Percentiles rank a stretch among this genome's conserved stretches.
Evolutionary conservation across 805 yeast genomes (phyloP).

Genomic region (Saturnispora besseyi): DNA sequence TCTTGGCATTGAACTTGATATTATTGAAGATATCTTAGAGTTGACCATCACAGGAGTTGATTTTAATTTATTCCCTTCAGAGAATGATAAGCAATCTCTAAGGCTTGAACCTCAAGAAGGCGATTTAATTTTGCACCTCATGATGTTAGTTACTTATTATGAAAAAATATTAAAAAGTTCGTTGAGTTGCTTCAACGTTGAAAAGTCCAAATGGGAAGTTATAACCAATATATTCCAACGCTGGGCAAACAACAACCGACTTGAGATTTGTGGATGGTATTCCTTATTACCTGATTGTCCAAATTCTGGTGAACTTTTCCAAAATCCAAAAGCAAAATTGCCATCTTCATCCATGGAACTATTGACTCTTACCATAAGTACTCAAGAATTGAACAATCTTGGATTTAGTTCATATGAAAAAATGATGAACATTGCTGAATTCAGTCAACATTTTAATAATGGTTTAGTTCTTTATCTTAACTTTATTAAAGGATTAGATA

Average conservation of each 20-base stretch:
- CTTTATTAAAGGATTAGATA: constrained; percentile 16
- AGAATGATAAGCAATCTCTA: constrained; percentile 8
- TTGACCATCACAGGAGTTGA: constrained; percentile 1
- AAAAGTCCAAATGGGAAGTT: constrained; percentile 14
- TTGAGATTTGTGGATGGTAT: constrained; percentile 1
- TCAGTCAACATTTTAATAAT: constrained; percentile 21
- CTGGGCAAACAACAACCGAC: constrained; percentile 13
- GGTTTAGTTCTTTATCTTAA: constrained; percentile 22
- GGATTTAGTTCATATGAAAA: constrained; percentile 25
- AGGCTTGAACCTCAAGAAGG: constrained; percentile 3
- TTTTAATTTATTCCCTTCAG: constrained; percentile 14
- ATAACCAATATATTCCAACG: constrained; percentile 10
- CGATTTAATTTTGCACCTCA: constrained; percentile 12
- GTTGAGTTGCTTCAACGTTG: constrained; percentile 6
- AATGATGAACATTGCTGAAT: constrained; percentile 26
- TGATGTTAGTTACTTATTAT: constrained; percentile 19
- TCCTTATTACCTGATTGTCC: neutral
- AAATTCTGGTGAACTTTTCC: neutral
- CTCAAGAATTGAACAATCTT: constrained; percentile 16
- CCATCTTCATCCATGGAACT: neutral
- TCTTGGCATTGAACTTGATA: constrained; percentile 3
- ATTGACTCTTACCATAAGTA: constrained; percentile 7
- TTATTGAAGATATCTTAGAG: neutral
- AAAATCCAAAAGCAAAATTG: neutral
- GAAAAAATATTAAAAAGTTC: constrained; percentile 16